Evolutionary conservation across 1,284 basidiomycete species (phyloP).

Genomic region (Neolentinus lepideus): DNA sequence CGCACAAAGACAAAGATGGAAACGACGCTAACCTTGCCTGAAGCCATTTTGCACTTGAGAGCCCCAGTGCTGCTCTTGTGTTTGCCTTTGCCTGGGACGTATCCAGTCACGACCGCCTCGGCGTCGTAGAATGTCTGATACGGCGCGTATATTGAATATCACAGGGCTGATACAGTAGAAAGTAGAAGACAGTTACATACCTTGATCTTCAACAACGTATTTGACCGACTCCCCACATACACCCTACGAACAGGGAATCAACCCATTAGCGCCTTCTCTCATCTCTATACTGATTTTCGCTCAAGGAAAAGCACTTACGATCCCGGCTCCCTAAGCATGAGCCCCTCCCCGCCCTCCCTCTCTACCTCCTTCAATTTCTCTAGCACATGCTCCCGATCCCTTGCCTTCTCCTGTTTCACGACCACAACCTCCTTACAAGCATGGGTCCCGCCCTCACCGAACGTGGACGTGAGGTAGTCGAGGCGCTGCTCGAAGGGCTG

Average conservation of each 20-base stretch:
- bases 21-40: constrained; percentile 38
- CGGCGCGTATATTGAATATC: background rate
- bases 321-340: constrained; percentile 56
- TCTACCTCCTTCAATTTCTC: constrained; percentile 50
- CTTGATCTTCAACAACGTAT: constrained; percentile 56
- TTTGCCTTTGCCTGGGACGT: constrained; percentile 49
- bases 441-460: constrained; percentile 36
- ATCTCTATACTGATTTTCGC: background rate
- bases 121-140: constrained; percentile 55
- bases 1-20: no score
- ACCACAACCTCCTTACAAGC: constrained; percentile 37
- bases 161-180: no score
- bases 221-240: constrained; percentile 50
- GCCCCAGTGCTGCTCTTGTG: constrained; percentile 46
- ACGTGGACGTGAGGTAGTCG: constrained; percentile 35
- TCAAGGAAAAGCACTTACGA: constrained; percentile 28
- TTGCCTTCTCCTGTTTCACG: constrained; percentile 45
- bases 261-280: no score
- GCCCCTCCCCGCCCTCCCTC: constrained; percentile 51
- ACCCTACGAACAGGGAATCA: constrained; percentile 17
- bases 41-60: constrained; percentile 56
- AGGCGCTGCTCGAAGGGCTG: constrained; percentile 52
- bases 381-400: constrained; percentile 42
- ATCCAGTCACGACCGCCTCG: constrained; percentile 54
- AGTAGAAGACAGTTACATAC: no score